Base-by-base conservation (phyloP, 345 rosid genomes). In the Excoecaria cochinchinensis region DNA sequence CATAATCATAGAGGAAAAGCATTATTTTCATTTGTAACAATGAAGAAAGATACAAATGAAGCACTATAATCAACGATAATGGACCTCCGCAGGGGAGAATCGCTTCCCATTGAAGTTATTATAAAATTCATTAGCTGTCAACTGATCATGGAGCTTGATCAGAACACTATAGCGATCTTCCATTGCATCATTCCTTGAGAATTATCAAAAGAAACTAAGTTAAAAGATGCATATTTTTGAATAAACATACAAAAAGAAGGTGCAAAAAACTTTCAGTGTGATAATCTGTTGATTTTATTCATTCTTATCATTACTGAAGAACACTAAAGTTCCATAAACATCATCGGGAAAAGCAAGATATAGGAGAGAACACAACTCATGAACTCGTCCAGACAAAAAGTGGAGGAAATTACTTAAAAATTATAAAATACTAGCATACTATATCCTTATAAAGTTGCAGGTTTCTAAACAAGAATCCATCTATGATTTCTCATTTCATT, bases 81-180 rank as follows among this genome's bases (percentile, higher is more conserved):
- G 5, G 6, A 91, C 98, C 98, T 95, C 98, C 44, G 89, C 77
- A 13, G 98, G 95, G 3, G 92, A 89, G 76, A 89, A 95, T 40
- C 85, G 85, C 70, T 77, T 89, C 55, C 93, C 97, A 64, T 95
- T 91, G 57, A 91, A 78, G 75, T 76, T 71, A 62, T 66, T 76
- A 60, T 89, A 87, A 76, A 95, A 90, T 31, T 63, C 85, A 80
- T 95, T 89, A 3, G 98, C 92, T 17, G 76, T 76, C 4, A 70
- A 79, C 83, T 90, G 92, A 83, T 90, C 85, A 57, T 63, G 81
- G 47, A 89, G 82, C 78, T 87, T 87, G 66, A 95, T 80, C 80
- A 95, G 67, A 25, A 89, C 98, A 19, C 95, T 91, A 73, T 93
- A 91, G 36, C 97, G 82, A 85, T 95, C 98, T 77, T 95, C 99